Conservation (phyloP, 2,329 filamentous ascomycete genomes). For the Tolypocladium ophioglossoides region DNA sequence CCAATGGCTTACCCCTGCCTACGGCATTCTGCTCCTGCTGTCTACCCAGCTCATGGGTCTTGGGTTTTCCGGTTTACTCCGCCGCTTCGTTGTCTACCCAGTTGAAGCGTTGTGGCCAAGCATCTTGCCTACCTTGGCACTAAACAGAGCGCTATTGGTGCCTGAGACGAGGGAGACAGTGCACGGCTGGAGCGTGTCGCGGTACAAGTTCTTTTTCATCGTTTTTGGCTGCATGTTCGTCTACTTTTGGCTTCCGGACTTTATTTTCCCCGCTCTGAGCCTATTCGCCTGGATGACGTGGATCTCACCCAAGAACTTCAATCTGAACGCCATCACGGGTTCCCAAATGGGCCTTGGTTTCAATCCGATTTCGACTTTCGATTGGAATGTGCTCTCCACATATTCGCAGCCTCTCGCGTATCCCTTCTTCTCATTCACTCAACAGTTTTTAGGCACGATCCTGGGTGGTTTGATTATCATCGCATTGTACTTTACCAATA, state of each 20-base stretch:
- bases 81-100: slow-evolving; percentile 24
- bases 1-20: slow-evolving; percentile 18
- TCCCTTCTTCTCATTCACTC: slow-evolving; percentile 29
- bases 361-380: slow-evolving; percentile 39
- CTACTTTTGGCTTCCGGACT: slow-evolving; percentile 39
- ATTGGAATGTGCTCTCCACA: slow-evolving; percentile 30
- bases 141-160: slow-evolving; percentile 21
- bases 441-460: slow-evolving; percentile 22
- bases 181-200: slow-evolving; percentile 33
- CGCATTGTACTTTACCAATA: slow-evolving; percentile 32
- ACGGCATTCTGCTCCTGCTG: slow-evolving; percentile 18
- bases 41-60: slow-evolving; percentile 22
- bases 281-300: slow-evolving; percentile 40
- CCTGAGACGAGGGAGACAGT: slow-evolving; percentile 23
- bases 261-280: slow-evolving; percentile 30
- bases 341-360: slow-evolving; percentile 30
- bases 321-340: slow-evolving; percentile 29
- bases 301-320: slow-evolving; percentile 35
- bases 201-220: slow-evolving; percentile 31
- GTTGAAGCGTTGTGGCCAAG: slow-evolving; percentile 21
- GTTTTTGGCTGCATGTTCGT: slow-evolving; percentile 23
- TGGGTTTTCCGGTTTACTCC: slow-evolving; percentile 20
- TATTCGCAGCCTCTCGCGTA: slow-evolving; percentile 16
- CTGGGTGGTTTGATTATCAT: slow-evolving; percentile 29
- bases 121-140: slow-evolving; percentile 20